Evolutionary conservation across 306 rosid species (phyloP).

Genomic region (Notholithocarpus densiflorus): DNA sequence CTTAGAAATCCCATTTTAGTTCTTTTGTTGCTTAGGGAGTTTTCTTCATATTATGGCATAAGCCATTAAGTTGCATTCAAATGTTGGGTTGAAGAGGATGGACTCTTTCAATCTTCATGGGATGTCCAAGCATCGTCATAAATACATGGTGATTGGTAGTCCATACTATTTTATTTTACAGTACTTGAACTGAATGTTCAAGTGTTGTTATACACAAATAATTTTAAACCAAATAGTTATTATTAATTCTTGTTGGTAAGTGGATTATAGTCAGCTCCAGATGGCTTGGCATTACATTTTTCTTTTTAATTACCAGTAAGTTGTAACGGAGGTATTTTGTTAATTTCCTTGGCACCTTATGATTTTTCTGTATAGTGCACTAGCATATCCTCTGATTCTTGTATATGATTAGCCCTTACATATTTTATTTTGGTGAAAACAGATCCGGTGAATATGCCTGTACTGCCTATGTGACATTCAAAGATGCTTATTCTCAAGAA

Average conservation of each 20-base stretch:
- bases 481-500: conserved; percentile 78
- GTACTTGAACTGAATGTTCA: neutral
- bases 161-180: neutral
- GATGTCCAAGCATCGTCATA: too few species aligned
- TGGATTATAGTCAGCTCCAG: neutral
- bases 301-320: neutral
- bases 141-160: too few species aligned
- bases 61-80: neutral
- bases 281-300: neutral
- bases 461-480: conserved; percentile 83
- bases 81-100: neutral
- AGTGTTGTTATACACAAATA: neutral
- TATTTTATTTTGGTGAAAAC: conserved; percentile 2
- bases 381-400: conserved; percentile 6
- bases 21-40: neutral
- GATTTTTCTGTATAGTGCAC: neutral
- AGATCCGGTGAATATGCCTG: conserved; percentile 80
- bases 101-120: too few species aligned
- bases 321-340: neutral
- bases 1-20: neutral
- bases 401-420: neutral
- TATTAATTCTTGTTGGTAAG: neutral
- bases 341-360: neutral
- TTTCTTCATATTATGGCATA: neutral
- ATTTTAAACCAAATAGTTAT: neutral